Conservation (phyloP, 2,329 filamentous ascomycete genomes). For the Neurospora crassa region DNA sequence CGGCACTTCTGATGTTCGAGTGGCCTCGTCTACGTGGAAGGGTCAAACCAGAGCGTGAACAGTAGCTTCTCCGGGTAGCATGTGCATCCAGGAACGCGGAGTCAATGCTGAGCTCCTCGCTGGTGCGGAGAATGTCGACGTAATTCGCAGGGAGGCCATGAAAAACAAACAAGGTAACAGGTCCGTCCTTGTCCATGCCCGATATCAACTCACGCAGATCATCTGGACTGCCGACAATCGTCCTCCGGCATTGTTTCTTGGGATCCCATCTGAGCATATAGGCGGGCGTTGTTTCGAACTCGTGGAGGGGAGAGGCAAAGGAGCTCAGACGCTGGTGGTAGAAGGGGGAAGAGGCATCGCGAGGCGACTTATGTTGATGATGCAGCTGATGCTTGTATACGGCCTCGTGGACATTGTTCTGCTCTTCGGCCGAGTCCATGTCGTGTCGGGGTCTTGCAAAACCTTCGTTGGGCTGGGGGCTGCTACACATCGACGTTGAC, state of each 20-base stretch:
- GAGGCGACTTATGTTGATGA: not conserved
- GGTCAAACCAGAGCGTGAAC: slow-evolving; percentile 10
- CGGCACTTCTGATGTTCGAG: not conserved
- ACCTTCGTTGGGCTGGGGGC: not conserved
- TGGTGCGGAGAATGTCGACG: slow-evolving; percentile 14
- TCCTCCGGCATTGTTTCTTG: slow-evolving; percentile 6
- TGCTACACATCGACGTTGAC: not conserved
- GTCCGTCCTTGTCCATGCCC: not conserved
- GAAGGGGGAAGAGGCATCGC: not conserved
- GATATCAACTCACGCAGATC: slow-evolving; percentile 11
- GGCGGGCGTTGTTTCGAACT: slow-evolving; percentile 8
- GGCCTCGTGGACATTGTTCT: not conserved
- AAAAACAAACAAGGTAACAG: slow-evolving; percentile 18
- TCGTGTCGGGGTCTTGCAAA: not conserved
- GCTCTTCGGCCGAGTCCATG: not conserved
- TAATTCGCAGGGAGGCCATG: slow-evolving; percentile 17
- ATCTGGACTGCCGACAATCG: slow-evolving; percentile 6
- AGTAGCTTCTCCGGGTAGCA: slow-evolving; percentile 18
- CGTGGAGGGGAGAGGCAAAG: not conserved
- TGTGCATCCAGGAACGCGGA: slow-evolving; percentile 24
- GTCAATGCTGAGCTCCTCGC: slow-evolving; percentile 17
- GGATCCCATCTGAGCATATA: slow-evolving; percentile 16
- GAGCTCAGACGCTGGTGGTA: not conserved
- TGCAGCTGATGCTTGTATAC: not conserved
- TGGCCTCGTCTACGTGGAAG: not conserved